Conservation (phyloP, 371 early-diverging fungal genomes). For the Dichotomocladium elegans region DNA sequence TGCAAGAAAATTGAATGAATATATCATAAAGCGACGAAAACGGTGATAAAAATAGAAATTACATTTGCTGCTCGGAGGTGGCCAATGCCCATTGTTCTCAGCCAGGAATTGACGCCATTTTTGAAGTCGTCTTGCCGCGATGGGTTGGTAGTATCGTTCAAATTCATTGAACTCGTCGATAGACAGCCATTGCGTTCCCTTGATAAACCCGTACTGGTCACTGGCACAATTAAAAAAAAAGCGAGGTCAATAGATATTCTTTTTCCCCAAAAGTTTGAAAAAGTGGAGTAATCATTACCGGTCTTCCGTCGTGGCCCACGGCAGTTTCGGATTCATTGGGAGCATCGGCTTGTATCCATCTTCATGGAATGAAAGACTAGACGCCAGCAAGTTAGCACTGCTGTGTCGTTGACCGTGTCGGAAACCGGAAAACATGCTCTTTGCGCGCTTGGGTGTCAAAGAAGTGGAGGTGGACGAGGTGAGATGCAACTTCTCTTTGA, state of each 20-base stretch:
- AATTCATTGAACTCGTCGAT: slow-evolving; percentile 53
- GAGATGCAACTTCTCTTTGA: slow-evolving; percentile 10
- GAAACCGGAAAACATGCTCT: slow-evolving; percentile 7
- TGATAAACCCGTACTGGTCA: slow-evolving; percentile 68
- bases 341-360: slow-evolving; percentile 1
- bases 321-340: slow-evolving; percentile 7
- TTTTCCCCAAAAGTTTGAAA: not conserved
- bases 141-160: slow-evolving; percentile 56
- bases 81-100: slow-evolving; percentile 54
- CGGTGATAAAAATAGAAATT: slow-evolving; percentile 11
- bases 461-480: not conserved
- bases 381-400: no score
- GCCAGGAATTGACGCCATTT: slow-evolving; percentile 62
- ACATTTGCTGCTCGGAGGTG: slow-evolving; percentile 59
- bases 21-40: not conserved
- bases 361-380: no score
- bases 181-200: slow-evolving; percentile 58
- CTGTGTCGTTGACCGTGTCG: no score
- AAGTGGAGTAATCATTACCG: slow-evolving; percentile 1
- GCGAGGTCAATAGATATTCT: not conserved
- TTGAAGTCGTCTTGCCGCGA: slow-evolving; percentile 49
- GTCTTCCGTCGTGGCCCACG: not conserved
- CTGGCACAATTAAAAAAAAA: slow-evolving; percentile 29
- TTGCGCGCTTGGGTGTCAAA: slow-evolving; percentile 6
- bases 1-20: slow-evolving; percentile 6